Base-by-base conservation (phyloP, 1,139 yeast genomes). In the Magnusiomyces fungicola region DNA sequence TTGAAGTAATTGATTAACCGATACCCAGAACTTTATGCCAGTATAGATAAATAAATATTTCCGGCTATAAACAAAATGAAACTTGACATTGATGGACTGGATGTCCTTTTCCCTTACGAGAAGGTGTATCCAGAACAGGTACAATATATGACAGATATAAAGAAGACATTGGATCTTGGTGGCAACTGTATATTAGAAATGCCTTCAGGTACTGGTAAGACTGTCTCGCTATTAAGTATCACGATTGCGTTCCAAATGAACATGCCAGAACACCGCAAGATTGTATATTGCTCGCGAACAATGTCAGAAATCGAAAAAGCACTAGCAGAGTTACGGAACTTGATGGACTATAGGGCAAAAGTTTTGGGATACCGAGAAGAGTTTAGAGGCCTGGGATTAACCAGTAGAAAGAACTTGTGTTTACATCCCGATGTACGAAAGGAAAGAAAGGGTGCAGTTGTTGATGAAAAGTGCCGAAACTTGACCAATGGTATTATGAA, bases 121-220 rank as follows among this genome's bases (percentile, higher is more conserved):
- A 78, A 87, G 63, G 92, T 92, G 53, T 92, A 92, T 64, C 99
- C 99, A 1, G 99, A 92, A 68, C 99, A 92, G 65, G 92, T 90
- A 73, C 92, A 92, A 41, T 92, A 92, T 69, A 92, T 92, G 97
- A 80, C 95, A 59, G 97, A 92, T 66, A 83, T 92, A 59, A 92
- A 92, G 70, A 81, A 83, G 64, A 86, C 97, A 1, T 70, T 92
- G 46, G 99, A 92, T 71, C 95, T 84, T 1, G 97, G 97, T 1
- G 98, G 97, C n/a, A 89, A 90, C 66, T 86, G 97, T 69, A 90
- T 92, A 50, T 68, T 92, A 62, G 99, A 92, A 70, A 92, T 92
- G 99, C 99, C 99, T 60, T 92, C 99, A n/a, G 99, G 99, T 1
- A 92, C 99, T 3, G 99, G 99, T 41, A 92, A 92, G 65, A 92